These are phyloP conservation scores for Ramicandelaber brevisporus DNA, from an alignment of 192 early-diverging fungal genomes.

Conservation along the genomic window DNA sequence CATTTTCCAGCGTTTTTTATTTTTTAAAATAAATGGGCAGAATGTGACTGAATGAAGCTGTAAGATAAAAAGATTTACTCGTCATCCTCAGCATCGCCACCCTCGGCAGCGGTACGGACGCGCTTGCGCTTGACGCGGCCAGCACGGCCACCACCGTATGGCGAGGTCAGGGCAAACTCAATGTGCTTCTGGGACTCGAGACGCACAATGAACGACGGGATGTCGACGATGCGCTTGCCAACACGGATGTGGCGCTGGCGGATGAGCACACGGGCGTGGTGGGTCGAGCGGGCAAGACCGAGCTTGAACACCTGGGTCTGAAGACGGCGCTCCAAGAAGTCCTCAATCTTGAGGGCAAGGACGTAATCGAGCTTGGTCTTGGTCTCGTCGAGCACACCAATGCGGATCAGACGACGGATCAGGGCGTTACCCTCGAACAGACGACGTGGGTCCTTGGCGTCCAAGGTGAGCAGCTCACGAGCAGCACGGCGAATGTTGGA, in stretches of 20 bases:
- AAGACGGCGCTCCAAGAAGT: conserved; percentile 95
- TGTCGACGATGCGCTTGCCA: conserved; percentile 92
- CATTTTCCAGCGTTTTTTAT: too few species aligned
- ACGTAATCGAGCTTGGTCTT: conserved; percentile 99
- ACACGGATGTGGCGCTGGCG: conserved; percentile 95
- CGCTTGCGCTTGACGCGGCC: conserved; percentile 96
- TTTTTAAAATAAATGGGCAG: too few species aligned
- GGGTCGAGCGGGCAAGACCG: conserved; percentile 92
- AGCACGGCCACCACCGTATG: conserved; percentile 92
- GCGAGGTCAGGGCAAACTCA: conserved; percentile 63
- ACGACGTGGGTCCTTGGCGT: conserved; percentile 89
- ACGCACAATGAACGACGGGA: conserved; percentile 89
- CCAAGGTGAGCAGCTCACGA: conserved; percentile 93
- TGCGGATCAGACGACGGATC: conserved; percentile 93
- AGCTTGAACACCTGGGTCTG: conserved; percentile 99
- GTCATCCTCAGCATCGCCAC: conserved; percentile 31
- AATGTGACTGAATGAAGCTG: too few species aligned
- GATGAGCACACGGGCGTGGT: conserved; percentile 97
- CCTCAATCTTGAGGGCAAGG: conserved; percentile 87
- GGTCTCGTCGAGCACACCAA: conserved; percentile 91
- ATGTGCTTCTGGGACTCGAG: conserved; percentile 57
- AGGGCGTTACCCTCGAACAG: conserved; percentile 99
- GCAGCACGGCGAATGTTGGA: conserved; percentile 99
- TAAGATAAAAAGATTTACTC: conserved; percentile 9
- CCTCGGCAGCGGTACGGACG: conserved; percentile 34